Percentiles rank a stretch among this genome's conserved stretches.
phyloP scores from a whole-genome alignment of 2,329 filamentous ascomycete genomes.

The Daldinia sp. region DNA sequence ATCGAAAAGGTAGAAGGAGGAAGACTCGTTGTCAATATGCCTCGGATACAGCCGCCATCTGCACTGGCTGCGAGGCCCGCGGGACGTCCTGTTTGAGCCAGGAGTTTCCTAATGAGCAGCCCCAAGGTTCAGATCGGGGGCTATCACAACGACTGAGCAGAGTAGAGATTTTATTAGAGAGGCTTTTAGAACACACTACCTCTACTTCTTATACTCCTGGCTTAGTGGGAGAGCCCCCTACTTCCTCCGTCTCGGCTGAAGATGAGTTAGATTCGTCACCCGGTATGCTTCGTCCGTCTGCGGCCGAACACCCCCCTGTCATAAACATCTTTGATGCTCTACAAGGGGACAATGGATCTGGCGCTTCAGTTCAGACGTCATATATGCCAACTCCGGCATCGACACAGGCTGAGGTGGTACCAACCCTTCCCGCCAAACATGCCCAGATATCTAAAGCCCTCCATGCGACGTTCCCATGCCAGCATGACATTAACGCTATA shows the following conservation, averaged over 20 bases:
- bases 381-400: constrained; percentile 32
- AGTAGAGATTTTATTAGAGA: constrained; percentile 58
- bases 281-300: constrained; percentile 44
- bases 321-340: constrained; percentile 42
- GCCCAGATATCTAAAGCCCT: constrained; percentile 47
- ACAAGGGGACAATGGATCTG: constrained; percentile 27
- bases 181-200: constrained; percentile 52
- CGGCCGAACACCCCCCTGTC: constrained; percentile 44
- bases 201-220: constrained; percentile 39
- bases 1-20: constrained; percentile 50
- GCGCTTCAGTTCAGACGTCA: constrained; percentile 24
- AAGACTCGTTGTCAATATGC: constrained; percentile 59
- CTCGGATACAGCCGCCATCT: constrained; percentile 50
- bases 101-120: constrained; percentile 52
- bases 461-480: constrained; percentile 47
- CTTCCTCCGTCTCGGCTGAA: constrained; percentile 40
- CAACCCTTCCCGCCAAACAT: constrained; percentile 40
- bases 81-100: constrained; percentile 55
- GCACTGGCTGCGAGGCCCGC: constrained; percentile 55
- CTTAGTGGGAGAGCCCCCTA: constrained; percentile 38
- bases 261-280: constrained; percentile 41
- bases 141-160: constrained; percentile 55
- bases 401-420: constrained; percentile 31
- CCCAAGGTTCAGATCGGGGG: constrained; percentile 49
- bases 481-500: constrained; percentile 48